Evolutionary conservation across 1,284 basidiomycete species (phyloP), one percentile per base, ranked within the genome.

Genomic region (Apiotrichum sp.): DNA sequence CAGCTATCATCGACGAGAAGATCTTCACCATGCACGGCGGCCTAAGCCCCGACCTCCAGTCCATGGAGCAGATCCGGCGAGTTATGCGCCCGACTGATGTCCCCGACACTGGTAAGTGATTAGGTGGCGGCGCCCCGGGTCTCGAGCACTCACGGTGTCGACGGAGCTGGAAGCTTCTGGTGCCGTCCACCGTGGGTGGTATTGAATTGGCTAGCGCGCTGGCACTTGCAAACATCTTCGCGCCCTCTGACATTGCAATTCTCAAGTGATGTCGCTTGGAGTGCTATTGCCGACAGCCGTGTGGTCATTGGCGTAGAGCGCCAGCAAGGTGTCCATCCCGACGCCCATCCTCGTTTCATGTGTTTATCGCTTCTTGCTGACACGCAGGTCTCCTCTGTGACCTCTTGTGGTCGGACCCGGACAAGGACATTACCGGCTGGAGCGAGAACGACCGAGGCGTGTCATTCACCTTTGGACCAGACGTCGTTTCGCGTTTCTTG

Each of bases 81-180:
- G 93, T 98, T 50, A 98, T 98, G 95, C 83, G 95, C 79, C 96
- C 95, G 41, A 98, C 95, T 58, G 95, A 98, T 78, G 95, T 98
- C 53, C 95, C 96, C 62, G 95, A 98, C 79, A 97, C 93, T 63
- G 93, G 93, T 89, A 64, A 67, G 84, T 77, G n/a, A 6, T 14
- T 41, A 22, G 22, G 22, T 22, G 22, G 22, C 22, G 22, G 22
- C 22, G 22, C 22, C n/a, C 22, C 22, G 22, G 22, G 22, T 22
- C 22, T 22, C 22, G 22, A 22, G 22, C 22, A 22, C 22, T 22
- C 22, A 22, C 22, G 22, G 22, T 22, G 22, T 22, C 22, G 22
- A 22, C 22, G 22, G 22, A 22, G 22, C 36, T 38, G 13, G 36
- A 38, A 8, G 8, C 36, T 38, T 38, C 36, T 38, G 13, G 36